Evolutionary conservation across 2,329 filamentous ascomycete species (phyloP).

Genomic region (Pestalotiopsis fici): DNA sequence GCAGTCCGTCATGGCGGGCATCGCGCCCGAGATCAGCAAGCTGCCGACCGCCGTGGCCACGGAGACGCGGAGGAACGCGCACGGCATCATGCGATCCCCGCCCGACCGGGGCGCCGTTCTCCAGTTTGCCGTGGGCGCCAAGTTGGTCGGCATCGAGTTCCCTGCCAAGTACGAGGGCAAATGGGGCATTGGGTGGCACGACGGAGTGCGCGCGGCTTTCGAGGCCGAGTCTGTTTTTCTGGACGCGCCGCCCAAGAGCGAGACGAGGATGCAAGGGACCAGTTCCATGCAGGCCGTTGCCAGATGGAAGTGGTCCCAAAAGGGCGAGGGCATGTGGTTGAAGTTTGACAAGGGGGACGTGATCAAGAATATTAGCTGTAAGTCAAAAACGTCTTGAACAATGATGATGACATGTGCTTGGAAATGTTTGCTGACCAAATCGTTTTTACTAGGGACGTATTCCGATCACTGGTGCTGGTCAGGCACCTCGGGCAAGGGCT

Average conservation of each 20-base stretch:
- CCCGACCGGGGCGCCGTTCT: constrained; percentile 45
- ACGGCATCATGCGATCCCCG: constrained; percentile 44
- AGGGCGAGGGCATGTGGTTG: constrained; percentile 51
- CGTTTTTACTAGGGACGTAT: constrained; percentile 25
- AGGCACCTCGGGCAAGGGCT: constrained; percentile 30
- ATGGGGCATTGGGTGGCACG: constrained; percentile 60
- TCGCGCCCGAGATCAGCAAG: constrained; percentile 37
- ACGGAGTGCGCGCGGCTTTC: constrained; percentile 50
- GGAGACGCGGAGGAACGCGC: constrained; percentile 47
- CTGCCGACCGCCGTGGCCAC: constrained; percentile 47
- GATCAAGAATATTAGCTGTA: constrained; percentile 59
- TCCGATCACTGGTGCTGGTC: constrained; percentile 35
- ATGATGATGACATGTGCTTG: too few relatives aligned
- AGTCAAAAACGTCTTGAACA: constrained; percentile 9
- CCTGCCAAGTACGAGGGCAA: constrained; percentile 53
- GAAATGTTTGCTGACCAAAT: background rate
- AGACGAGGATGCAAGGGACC: constrained; percentile 47
- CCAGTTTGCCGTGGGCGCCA: constrained; percentile 49
- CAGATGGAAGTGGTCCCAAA: constrained; percentile 55
- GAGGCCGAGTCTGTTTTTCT: constrained; percentile 50
- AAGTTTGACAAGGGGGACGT: constrained; percentile 66
- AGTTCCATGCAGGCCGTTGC: constrained; percentile 50
- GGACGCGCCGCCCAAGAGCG: constrained; percentile 44
- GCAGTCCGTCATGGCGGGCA: constrained; percentile 42
- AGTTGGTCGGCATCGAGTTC: constrained; percentile 52